These are phyloP conservation scores for Umbelopsis sp. DNA, from an alignment of 371 early-diverging fungal species.

Conservation along the genomic window DNA sequence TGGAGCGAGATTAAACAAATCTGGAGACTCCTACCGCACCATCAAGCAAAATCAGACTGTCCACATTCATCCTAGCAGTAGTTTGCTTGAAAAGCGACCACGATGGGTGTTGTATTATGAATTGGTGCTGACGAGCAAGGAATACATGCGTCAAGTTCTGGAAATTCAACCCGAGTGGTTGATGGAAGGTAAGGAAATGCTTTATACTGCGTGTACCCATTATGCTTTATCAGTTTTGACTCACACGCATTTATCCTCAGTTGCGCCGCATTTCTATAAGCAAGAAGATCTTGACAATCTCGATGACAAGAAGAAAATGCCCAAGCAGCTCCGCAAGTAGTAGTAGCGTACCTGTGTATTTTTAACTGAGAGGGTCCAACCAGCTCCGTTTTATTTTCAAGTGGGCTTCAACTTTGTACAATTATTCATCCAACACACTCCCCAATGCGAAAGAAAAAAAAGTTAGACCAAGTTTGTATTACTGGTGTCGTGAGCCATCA, in stretches of 20 bases:
- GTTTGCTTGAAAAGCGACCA: conserved; percentile 73
- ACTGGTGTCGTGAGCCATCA: background rate
- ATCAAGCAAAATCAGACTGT: conserved; percentile 92
- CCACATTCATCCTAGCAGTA: conserved; percentile 91
- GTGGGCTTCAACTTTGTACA: conserved; percentile 1
- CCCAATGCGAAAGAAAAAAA: background rate
- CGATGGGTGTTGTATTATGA: conserved; percentile 92
- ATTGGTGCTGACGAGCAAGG: conserved; percentile 90
- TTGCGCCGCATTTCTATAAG: conserved; percentile 94
- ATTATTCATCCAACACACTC: background rate
- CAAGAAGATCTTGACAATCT: conserved; percentile 65
- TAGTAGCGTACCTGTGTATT: background rate
- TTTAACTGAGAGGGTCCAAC: background rate
- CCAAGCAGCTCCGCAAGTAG: conserved; percentile 45
- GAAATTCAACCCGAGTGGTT: conserved; percentile 95
- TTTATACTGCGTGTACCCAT: background rate
- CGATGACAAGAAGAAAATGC: conserved; percentile 68
- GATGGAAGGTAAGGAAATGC: conserved; percentile 66
- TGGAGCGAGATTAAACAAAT: conserved; percentile 78
- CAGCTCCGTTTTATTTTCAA: background rate
- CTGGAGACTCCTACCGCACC: conserved; percentile 90
- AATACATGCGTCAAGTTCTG: conserved; percentile 94
- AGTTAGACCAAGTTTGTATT: background rate
- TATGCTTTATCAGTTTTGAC: background rate
- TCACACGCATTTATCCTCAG: conserved; percentile 31